These are phyloP conservation scores for Panellus pusillus DNA, from an alignment of 768 basidiomycete genomes.

Conservation along the genomic window DNA sequence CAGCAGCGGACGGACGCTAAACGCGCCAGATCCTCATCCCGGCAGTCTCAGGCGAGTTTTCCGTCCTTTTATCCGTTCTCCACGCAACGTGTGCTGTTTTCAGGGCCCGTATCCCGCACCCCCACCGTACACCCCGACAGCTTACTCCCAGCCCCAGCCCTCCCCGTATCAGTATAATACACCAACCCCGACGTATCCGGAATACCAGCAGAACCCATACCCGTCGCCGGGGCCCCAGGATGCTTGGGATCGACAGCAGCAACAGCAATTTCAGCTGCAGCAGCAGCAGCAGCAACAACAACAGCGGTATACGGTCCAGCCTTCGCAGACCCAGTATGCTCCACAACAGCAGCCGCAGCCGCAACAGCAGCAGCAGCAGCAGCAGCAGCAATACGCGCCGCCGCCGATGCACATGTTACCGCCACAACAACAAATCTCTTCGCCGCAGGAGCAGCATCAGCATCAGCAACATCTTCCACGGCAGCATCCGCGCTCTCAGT, in stretches of 20 bases:
- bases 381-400: slow-evolving; percentile 13
- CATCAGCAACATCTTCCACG: slow-evolving; percentile 4
- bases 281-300: slow-evolving; percentile 33
- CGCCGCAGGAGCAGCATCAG: slow-evolving; percentile 5
- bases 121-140: neutral
- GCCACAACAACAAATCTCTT: slow-evolving; percentile 1
- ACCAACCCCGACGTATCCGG: neutral
- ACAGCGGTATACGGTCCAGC: slow-evolving; percentile 4
- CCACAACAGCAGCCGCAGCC: neutral
- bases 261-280: slow-evolving; percentile 29
- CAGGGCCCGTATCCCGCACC: slow-evolving; percentile 8
- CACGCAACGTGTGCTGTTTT: slow-evolving; percentile 4
- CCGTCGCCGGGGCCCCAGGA: slow-evolving; percentile 45
- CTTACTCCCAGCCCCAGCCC: slow-evolving; percentile 10
- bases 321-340: neutral
- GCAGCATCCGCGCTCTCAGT: slow-evolving; percentile 9
- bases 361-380: neutral
- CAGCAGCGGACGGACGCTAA: neutral
- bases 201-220: slow-evolving; percentile 36
- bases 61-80: neutral
- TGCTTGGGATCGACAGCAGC: slow-evolving; percentile 38
- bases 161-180: slow-evolving; percentile 9
- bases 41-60: slow-evolving; percentile 17
- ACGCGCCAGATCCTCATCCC: slow-evolving; percentile 10
- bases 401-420: slow-evolving; percentile 5